These are phyloP conservation scores for Fusarium beomiforme DNA, from an alignment of 2,329 filamentous ascomycete genomes.

Conservation along the genomic window DNA sequence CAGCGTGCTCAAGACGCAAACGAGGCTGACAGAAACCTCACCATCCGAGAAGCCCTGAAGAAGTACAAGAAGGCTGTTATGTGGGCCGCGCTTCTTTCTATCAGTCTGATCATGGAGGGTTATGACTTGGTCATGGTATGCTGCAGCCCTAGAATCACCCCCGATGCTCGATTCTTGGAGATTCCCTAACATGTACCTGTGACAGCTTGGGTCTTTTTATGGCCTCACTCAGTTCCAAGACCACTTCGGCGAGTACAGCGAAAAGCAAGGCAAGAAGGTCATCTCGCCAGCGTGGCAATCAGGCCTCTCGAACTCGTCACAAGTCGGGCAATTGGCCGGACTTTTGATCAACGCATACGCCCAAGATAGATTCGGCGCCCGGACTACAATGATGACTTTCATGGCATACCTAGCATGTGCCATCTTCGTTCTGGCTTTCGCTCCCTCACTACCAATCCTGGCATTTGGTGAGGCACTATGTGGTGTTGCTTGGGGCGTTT, in stretches of 20 bases:
- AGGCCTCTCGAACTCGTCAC: constrained; percentile 54
- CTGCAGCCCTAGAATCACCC: accelerated
- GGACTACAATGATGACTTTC: constrained; percentile 34
- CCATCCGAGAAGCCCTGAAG: constrained; percentile 5
- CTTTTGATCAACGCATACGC: constrained; percentile 54
- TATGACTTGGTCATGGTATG: constrained; percentile 51
- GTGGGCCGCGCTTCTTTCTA: not conserved
- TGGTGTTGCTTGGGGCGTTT: constrained; percentile 51
- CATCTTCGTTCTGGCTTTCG: constrained; percentile 40
- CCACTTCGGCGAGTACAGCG: constrained; percentile 16
- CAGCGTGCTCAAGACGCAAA: constrained; percentile 25
- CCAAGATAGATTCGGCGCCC: constrained; percentile 50
- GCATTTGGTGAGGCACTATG: constrained; percentile 48
- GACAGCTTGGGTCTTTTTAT: constrained; percentile 23
- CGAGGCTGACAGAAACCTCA: constrained; percentile 35
- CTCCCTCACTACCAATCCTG: constrained; percentile 49
- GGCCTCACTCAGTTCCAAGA: constrained; percentile 27
- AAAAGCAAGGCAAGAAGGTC: constrained; percentile 44
- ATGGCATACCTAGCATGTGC: constrained; percentile 18
- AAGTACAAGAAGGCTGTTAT: not conserved
- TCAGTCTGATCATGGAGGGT: not conserved
- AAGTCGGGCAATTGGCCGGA: constrained; percentile 57
- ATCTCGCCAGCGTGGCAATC: constrained; percentile 58
- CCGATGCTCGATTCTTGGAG: too few relatives aligned
- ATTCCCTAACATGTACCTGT: not conserved